phyloP scores from a whole-genome alignment of 495 filamentous ascomycete genomes.

The Chaetomium cochliodes region DNA sequence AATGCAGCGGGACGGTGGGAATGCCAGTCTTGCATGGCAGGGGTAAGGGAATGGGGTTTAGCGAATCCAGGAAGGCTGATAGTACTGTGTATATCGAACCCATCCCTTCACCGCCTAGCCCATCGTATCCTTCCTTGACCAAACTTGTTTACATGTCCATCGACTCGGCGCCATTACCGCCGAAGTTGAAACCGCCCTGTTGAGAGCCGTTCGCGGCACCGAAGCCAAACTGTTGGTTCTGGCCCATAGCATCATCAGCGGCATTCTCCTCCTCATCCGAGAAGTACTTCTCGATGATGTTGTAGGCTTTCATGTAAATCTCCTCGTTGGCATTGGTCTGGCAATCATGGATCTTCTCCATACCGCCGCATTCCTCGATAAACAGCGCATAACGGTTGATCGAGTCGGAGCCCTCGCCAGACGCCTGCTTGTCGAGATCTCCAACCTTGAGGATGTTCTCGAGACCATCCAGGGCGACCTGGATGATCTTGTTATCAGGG shows the following conservation, averaged over 20 bases:
- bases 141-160: constrained; percentile 91
- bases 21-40: constrained; percentile 1
- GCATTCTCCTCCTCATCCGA: constrained; percentile 92
- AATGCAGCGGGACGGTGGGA: constrained; percentile 9
- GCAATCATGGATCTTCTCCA: constrained; percentile 99
- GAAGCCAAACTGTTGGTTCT: constrained; percentile 73
- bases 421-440: constrained; percentile 93
- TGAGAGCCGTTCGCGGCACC: constrained; percentile 60
- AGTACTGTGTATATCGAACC: neutral
- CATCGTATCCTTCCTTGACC: constrained; percentile 2
- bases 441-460: constrained; percentile 99
- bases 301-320: constrained; percentile 99
- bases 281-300: constrained; percentile 99
- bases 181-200: constrained; percentile 83
- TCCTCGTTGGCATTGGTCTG: constrained; percentile 99
- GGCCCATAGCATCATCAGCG: constrained; percentile 60
- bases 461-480: constrained; percentile 95
- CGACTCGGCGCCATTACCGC: constrained; percentile 80
- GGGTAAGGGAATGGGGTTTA: neutral
- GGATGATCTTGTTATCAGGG: constrained; percentile 99
- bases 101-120: neutral
- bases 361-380: constrained; percentile 97
- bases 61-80: neutral
- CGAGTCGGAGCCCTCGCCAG: constrained; percentile 66
- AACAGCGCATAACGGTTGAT: constrained; percentile 97